Percentiles rank a stretch among this genome's conserved stretches.
phyloP scores from a whole-genome alignment of 805 yeast genomes.

The Pichia membranifaciens region DNA sequence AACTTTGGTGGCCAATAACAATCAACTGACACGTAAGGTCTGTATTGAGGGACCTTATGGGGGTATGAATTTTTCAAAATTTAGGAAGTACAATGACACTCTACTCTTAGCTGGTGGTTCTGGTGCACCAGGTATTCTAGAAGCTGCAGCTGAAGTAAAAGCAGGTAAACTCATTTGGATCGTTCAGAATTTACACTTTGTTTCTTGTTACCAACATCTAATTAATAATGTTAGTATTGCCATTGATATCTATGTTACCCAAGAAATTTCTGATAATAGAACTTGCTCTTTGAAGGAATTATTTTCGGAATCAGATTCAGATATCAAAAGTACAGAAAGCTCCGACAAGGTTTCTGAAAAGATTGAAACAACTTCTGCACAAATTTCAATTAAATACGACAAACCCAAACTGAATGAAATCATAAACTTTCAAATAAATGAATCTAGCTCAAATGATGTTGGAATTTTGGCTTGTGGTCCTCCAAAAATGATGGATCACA shows the following conservation, averaged over 20 bases:
- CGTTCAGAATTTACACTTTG: conserved; percentile 41
- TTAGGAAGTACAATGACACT: conserved; percentile 43
- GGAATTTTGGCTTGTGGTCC: conserved; percentile 46
- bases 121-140: conserved; percentile 55
- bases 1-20: conserved; percentile 19
- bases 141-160: conserved; percentile 32
- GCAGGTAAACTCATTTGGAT: conserved; percentile 53
- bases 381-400: conserved; percentile 33
- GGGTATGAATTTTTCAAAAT: conserved; percentile 42
- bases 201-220: conserved; percentile 36
- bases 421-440: conserved; percentile 30
- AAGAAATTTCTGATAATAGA: conserved; percentile 17
- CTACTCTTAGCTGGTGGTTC: conserved; percentile 64
- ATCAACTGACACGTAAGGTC: conserved; percentile 20
- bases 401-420: conserved; percentile 35
- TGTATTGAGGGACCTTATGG: conserved; percentile 63
- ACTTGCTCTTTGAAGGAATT: not conserved
- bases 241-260: conserved; percentile 35
- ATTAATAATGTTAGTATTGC: conserved; percentile 26
- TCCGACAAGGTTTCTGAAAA: not conserved
- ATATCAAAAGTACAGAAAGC: not conserved
- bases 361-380: not conserved
- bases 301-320: not conserved
- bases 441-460: conserved; percentile 32
- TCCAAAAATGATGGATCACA: conserved; percentile 41